Evolutionary conservation across 2,329 filamentous ascomycete genomes (phyloP).

Genomic region (Septoria linicola): DNA sequence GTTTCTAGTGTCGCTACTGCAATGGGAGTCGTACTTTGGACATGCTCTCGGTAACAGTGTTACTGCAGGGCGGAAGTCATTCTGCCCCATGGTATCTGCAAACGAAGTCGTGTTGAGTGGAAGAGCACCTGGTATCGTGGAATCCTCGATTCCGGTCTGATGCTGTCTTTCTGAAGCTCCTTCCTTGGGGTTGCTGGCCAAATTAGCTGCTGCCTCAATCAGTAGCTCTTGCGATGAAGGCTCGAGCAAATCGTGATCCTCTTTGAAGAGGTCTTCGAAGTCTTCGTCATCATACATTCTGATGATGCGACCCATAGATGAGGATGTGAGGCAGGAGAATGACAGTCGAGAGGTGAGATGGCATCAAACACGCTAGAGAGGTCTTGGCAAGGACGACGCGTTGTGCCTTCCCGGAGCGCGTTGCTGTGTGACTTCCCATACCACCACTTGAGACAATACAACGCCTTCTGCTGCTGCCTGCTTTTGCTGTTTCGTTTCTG

Average conservation of each 20-base stretch:
- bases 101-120: conserved; percentile 11
- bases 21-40: conserved; percentile 13
- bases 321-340: conserved; percentile 4
- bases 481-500: not conserved
- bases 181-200: conserved; percentile 15
- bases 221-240: conserved; percentile 30
- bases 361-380: conserved; percentile 8
- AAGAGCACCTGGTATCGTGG: not conserved
- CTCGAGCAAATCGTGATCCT: conserved; percentile 19
- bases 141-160: not conserved
- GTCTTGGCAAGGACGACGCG: conserved; percentile 13
- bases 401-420: conserved; percentile 7
- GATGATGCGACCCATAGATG: conserved; percentile 1
- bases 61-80: conserved; percentile 9
- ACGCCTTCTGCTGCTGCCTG: not conserved
- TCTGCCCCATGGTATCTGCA: conserved; percentile 5
- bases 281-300: conserved; percentile 30
- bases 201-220: conserved; percentile 23
- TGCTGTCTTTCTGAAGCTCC: not conserved
- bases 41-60: conserved; percentile 3
- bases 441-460: conserved; percentile 1
- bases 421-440: conserved; percentile 3
- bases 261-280: conserved; percentile 32
- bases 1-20: no score
- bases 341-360: not conserved